Percentiles rank a stretch among this genome's conserved stretches.
Conservation (phyloP, 2,329 filamentous ascomycete genomes). For the Xylariaceae sp. region DNA sequence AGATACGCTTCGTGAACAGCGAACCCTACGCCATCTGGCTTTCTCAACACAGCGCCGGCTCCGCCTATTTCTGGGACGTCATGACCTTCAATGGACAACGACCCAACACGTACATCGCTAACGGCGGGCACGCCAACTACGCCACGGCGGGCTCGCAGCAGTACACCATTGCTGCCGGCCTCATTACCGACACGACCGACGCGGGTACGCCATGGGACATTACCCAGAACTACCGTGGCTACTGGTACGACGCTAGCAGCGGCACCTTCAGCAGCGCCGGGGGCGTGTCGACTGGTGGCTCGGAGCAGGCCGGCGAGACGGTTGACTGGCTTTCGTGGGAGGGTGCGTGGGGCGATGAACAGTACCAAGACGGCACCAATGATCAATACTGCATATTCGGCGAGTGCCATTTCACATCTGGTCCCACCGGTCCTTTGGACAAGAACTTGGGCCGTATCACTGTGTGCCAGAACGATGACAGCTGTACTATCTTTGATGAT, state of each 20-base stretch:
- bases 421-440: constrained; percentile 14
- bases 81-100: constrained; percentile 14
- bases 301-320: constrained; percentile 8
- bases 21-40: constrained; percentile 15
- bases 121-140: constrained; percentile 14
- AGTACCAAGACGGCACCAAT: constrained; percentile 7
- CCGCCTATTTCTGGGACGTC: constrained; percentile 14
- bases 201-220: constrained; percentile 13
- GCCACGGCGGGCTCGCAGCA: constrained; percentile 12
- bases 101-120: constrained; percentile 12
- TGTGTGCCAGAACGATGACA: constrained; percentile 11
- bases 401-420: constrained; percentile 10
- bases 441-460: constrained; percentile 14
- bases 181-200: constrained; percentile 12
- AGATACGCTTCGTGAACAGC: constrained; percentile 14
- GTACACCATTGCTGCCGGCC: constrained; percentile 8
- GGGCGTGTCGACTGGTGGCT: constrained; percentile 7
- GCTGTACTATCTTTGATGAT: constrained; percentile 11
- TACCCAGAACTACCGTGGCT: constrained; percentile 13
- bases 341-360: constrained; percentile 12
- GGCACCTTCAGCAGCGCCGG: constrained; percentile 11
- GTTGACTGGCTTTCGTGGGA: constrained; percentile 9
- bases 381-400: constrained; percentile 13
- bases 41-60: constrained; percentile 12
- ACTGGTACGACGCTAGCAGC: constrained; percentile 11